Base-by-base conservation (phyloP, 2,329 filamentous ascomycete genomes). In the Fusarium compactum region DNA sequence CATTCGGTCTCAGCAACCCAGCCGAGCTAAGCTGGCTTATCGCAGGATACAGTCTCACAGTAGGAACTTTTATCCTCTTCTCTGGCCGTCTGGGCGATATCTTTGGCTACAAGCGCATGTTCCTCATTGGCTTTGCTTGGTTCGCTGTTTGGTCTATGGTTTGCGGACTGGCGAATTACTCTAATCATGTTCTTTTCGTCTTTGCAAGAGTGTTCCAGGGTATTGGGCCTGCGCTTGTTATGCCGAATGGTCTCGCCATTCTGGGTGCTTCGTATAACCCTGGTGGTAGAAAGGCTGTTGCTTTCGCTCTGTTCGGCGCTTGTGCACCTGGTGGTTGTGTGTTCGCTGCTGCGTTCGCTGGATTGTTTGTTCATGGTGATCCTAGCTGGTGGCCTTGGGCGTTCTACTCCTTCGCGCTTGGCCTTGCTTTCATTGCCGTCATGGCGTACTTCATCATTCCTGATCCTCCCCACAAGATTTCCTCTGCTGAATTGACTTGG, bases 201-300 rank as follows among this genome's bases (percentile, higher is more conserved):
- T 79, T 85, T 38, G 81, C 82, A n/a, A 82, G 88, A 8, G 86
- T 84, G 0, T 75, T 89, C 5, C 87, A 90, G 66, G 87, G 88
- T 0, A 84, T 90, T 20, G 91, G 90, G 0, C 87, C 89, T 1
- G 89, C 89, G 1, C 81, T 92, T 34, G 79, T 85, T 14, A 80
- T 92, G 25, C 90, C 91, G 1, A 92, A 91, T 66, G 88, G 83
- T 0, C 78, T 92, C 24, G 90, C 89, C 4, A 82, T 93, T 15
- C 77, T 92, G 1, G 89, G 89, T 4, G 80, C 81, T 0, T 83
- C 85, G 0, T 91, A 90, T 68, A 78, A 82, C 0, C 86, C 86
- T 0, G 89, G 89, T 0, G 80, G 78, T 55, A 82, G 84, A 62
- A 91, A 91, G 76, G 84, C 87, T 50, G 86, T 91, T 79, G 83